Evolutionary conservation across 108 stramenopile species (phyloP), one percentile per base, ranked within the genome.

Genomic region (Nitzschia putrida): DNA sequence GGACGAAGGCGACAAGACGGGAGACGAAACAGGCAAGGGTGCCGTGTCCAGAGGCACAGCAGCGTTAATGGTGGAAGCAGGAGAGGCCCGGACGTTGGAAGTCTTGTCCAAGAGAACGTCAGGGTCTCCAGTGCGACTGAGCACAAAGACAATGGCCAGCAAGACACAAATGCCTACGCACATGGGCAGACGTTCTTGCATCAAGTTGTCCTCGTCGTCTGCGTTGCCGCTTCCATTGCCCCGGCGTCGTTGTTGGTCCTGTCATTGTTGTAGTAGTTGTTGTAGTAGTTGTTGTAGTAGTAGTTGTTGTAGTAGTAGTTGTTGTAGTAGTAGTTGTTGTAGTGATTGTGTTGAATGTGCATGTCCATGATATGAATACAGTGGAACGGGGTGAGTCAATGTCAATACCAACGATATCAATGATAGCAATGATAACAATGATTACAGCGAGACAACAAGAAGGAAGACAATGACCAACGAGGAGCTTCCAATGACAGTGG

Each of bases 171-270:
- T 45, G 11, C 88, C 91, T 8, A 95, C 83, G 52, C 90, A 93
- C 80, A 88, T 89, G 68, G 91, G 91, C 91, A 95, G 89, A 24
- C 94, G 85, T 76, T 92, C 89, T 42, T 86, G 79, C 24, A 92
- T 86, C 38, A 89, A 60, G 43, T 88, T 77, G 57, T 84, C 87
- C 53, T 78, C 81, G 21, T 73, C 68, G 52, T 84, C 69, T 26
- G 53, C 45, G 45, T 72, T 55, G 39, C 14, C 41, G 7, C 20
- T 7, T 16, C 26, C 57, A 34, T 18, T 16, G 18, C 43, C 57
- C 8, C 72, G 38, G 45, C 78, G 63, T n/a, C 72, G 73, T 25
- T 67, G 51, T 65, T 63, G 56, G 63, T 81, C 56, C 78, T 78
- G 50, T 66, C 61, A 11, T 66, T 29, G 23, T 37, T 41, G 53